Evolutionary conservation across 441 rosid genomes (phyloP), one percentile per base, ranked within the genome.

Genomic region (Adansonia gregorii): DNA sequence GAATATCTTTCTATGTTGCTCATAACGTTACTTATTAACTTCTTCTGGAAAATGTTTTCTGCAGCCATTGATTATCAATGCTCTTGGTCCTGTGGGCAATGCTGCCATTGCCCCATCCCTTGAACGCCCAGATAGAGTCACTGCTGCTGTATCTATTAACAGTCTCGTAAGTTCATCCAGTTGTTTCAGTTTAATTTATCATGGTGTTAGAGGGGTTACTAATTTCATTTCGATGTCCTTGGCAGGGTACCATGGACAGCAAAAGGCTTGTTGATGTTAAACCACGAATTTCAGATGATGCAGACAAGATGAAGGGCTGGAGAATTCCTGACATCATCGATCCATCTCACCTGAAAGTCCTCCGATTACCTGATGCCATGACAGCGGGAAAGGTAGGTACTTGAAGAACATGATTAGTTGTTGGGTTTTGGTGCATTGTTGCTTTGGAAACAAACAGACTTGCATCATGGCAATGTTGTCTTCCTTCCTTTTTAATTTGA

Each of bases 201-300:
- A 67, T 75, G 56, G 51, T 48, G 54, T 69, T 78, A 41, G 52
- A 63, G 3, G 19, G 35, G 67, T 55, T 79, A 46, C 20, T 75
- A 63, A 75, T n/a, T 82, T 80, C 49, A 55, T 79, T 14, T 39
- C 51, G 17, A 54, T 69, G 55, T 75, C 41, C 58, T 54, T 79
- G 60, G 63, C 87, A 87, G 90, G 83, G 87, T 73, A 61, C 79
- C 2, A 83, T 85, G 79, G 89, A 88, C 67, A 79, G 72, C 69
- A 79, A 84, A 72, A 82, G 88, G 82, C 85, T 85, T n/a, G 79
- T 83, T 79, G 91, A 86, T 65, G 88, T 85, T 76, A 88, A 86
- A 76, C 89, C 89, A 11, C 81, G 91, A 15, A 81, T 85, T 73
- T 68, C 82, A 3, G 88, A 88, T 45, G 88, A 81, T 48, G 59